Percentiles rank a stretch among this genome's conserved stretches.
These are phyloP conservation scores for Colletotrichum spaethianum DNA, from an alignment of 2,329 filamentous ascomycete species.

Conservation along the genomic window DNA sequence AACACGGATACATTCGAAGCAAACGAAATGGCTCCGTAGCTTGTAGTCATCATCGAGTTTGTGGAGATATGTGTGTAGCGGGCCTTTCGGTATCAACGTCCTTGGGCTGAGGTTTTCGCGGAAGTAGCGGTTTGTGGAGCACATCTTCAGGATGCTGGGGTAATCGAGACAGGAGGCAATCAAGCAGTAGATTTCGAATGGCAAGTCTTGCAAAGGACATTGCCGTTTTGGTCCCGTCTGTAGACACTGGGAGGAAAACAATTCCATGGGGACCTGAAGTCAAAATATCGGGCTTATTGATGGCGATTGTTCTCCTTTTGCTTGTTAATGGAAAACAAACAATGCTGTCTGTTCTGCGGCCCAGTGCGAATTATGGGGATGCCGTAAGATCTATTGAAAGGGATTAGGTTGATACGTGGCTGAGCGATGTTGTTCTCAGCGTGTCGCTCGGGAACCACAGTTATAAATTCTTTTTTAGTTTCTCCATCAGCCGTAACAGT, in stretches of 20 bases:
- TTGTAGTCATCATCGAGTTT: neutral
- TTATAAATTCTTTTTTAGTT: neutral
- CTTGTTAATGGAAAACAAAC: too few relatives aligned
- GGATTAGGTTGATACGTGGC: too few relatives aligned
- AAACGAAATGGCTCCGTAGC: neutral
- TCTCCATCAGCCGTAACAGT: neutral
- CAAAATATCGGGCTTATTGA: too few relatives aligned
- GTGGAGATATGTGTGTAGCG: neutral
- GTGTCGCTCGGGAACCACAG: neutral
- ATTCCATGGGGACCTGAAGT: too few relatives aligned
- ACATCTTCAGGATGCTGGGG: constrained; percentile 5
- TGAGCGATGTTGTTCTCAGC: neutral
- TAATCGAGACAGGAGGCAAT: constrained; percentile 16
- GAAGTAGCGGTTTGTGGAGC: neutral
- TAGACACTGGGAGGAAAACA: too few relatives aligned
- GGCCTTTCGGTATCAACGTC: neutral
- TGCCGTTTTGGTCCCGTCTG: neutral
- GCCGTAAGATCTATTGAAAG: too few relatives aligned
- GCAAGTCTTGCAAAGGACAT: neutral
- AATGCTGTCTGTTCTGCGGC: too few relatives aligned
- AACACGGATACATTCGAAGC: constrained; percentile 18
- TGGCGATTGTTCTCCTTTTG: too few relatives aligned
- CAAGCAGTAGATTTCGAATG: constrained; percentile 10
- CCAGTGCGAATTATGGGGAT: too few relatives aligned
- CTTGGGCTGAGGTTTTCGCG: constrained; percentile 5